Conservation (phyloP, 805 yeast species). For the Spathaspora arborariae region DNA sequence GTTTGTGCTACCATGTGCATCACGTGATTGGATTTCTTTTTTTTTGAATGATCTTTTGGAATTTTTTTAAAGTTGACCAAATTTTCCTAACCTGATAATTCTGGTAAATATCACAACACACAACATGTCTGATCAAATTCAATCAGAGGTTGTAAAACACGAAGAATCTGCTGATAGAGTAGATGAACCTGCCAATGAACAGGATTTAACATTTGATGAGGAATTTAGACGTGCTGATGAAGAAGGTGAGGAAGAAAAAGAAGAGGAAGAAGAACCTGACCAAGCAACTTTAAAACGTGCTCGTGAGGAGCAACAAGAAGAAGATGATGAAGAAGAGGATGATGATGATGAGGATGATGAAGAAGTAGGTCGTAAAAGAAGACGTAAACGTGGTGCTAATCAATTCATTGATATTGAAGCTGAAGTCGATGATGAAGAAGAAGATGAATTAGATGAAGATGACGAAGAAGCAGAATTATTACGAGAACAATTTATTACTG, state of each 20-base stretch:
- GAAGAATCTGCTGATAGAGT: not conserved
- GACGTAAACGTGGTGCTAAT: constrained; percentile 55
- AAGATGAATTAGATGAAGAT: constrained; percentile 81
- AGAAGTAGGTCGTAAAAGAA: constrained; percentile 43
- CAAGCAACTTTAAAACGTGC: constrained; percentile 5
- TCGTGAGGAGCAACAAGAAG: constrained; percentile 11
- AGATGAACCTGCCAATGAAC: constrained; percentile 2
- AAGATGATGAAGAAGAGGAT: constrained; percentile 36
- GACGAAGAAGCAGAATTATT: constrained; percentile 89
- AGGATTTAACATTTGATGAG: constrained; percentile 11
- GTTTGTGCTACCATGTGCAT: too few relatives aligned
- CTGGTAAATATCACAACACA: not conserved
- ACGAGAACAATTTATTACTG: constrained; percentile 78
- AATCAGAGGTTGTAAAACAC: constrained; percentile 5
- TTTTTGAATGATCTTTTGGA: too few relatives aligned
- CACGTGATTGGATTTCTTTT: too few relatives aligned
- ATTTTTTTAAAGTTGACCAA: too few relatives aligned
- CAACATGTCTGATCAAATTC: constrained; percentile 4
- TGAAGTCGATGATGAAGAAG: constrained; percentile 97
- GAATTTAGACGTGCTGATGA: constrained; percentile 9
- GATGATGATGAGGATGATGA: constrained; percentile 50
- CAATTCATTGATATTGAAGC: constrained; percentile 98
- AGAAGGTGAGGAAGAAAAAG: constrained; percentile 2
- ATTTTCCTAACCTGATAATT: too few relatives aligned
- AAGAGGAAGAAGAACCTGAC: not conserved